These are phyloP conservation scores for Rosa persica DNA, from an alignment of 306 rosid species.

Conservation along the genomic window DNA sequence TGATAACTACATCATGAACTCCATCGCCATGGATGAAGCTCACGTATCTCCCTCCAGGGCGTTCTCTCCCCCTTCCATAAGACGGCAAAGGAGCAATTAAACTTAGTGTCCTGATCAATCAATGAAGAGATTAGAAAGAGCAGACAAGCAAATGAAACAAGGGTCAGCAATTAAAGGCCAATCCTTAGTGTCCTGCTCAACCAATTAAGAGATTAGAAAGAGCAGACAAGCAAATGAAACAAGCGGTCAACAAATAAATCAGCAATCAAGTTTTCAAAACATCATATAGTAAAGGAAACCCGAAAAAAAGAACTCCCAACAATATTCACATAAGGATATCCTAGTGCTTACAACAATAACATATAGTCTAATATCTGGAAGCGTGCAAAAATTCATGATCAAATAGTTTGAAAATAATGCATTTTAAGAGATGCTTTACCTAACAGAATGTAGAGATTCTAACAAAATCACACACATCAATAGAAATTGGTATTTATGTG, in stretches of 20 bases:
- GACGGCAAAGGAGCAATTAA: constrained; percentile 87
- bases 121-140: constrained; percentile 14
- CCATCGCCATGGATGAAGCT: constrained; percentile 85
- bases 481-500: neutral
- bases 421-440: constrained; percentile 1
- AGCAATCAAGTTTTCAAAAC: neutral
- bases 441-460: neutral
- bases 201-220: no score
- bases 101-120: constrained; percentile 52
- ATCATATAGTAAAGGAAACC: neutral
- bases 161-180: no score
- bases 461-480: neutral
- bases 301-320: no score
- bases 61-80: constrained; percentile 95
- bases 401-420: neutral
- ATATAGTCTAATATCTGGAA: neutral
- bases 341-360: neutral
- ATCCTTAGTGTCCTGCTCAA: no score
- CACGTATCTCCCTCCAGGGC: constrained; percentile 75
- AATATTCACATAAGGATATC: no score
- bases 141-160: neutral
- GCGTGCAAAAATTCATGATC: neutral
- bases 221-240: neutral
- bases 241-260: neutral
- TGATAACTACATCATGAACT: constrained; percentile 66